Base-by-base conservation (phyloP, 73 alveolate species). In the Paramecium sonneborni region DNA sequence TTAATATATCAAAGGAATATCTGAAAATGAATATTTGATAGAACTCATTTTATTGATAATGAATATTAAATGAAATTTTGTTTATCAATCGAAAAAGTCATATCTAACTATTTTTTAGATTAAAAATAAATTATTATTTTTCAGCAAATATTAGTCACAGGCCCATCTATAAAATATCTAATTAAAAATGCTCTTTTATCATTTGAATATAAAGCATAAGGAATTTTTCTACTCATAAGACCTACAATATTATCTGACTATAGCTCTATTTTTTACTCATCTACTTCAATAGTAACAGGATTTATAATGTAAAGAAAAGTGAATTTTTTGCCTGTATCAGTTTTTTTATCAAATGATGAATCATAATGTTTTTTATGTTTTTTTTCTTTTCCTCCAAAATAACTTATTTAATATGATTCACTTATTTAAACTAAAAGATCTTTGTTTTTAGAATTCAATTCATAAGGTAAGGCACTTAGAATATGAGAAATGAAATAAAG, bases 91-190 rank as follows among this genome's bases (percentile, higher is more conserved):
- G n/a, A n/a, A n/a, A n/a, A n/a, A n/a, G n/a, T n/a, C n/a, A n/a
- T n/a, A n/a, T n/a, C n/a, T n/a, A n/a, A n/a, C n/a, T n/a, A 52
- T 52, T n/a, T 52, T 18, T 4, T 52, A n/a, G 14, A 52, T 52
- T n/a, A 52, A 18, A 9, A 3, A 44, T 44, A 44, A 9, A 44
- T 44, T 52, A 4, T n/a, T 20, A 18, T 18, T 15, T 9, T 52
- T 52, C 68, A 52, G 18, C 68, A 2, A 5, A 52, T 52, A 24
- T 62, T 62, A 6, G 84, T 62, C 44, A 62, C 84, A 56, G 94
- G 93, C 1, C 93, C 94, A 44, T 76, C 87, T 15, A 88, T 88
- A 84, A 84, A 88, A 70, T 88, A 88, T 88, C 91, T 67, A 14
- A 88, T 82, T 37, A 88, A 23, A 32, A 88, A 88, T 23, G 69